These are phyloP conservation scores for Pisolithus orientalis DNA, from an alignment of 768 basidiomycete species.

Conservation along the genomic window DNA sequence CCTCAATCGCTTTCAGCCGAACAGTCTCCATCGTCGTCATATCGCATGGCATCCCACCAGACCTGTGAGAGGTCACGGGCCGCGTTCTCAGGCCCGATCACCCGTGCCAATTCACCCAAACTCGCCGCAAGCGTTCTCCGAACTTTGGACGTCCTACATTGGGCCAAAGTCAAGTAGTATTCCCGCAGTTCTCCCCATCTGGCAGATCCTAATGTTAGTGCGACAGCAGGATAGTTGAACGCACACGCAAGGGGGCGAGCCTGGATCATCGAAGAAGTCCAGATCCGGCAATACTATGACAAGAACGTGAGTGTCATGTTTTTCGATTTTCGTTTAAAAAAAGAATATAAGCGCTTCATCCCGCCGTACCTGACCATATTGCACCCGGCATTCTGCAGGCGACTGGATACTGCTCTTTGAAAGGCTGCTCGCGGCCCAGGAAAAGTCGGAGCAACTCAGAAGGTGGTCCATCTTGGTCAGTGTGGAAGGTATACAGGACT, in stretches of 20 bases:
- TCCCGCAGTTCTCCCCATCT: constrained; percentile 73
- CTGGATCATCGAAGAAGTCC: constrained; percentile 57
- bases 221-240: constrained; percentile 90
- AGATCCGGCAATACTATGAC: constrained; percentile 21
- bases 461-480: constrained; percentile 60
- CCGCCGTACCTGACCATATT: constrained; percentile 13
- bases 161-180: constrained; percentile 59
- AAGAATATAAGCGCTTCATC: background rate
- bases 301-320: constrained; percentile 5
- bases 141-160: constrained; percentile 56
- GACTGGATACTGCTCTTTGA: constrained; percentile 33
- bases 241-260: constrained; percentile 74
- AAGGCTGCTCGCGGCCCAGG: constrained; percentile 51
- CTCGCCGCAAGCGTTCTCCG: constrained; percentile 81
- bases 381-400: constrained; percentile 3
- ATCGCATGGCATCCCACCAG: constrained; percentile 56
- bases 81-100: constrained; percentile 70
- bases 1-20: constrained; percentile 64
- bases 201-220: constrained; percentile 66
- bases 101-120: constrained; percentile 81
- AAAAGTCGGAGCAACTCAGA: constrained; percentile 70
- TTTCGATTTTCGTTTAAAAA: background rate
- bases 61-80: constrained; percentile 62
- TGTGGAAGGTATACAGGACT: constrained; percentile 76
- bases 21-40: constrained; percentile 61